Base-by-base conservation (phyloP, 2,329 filamentous ascomycete species). In the Fusarium nematophilum region DNA sequence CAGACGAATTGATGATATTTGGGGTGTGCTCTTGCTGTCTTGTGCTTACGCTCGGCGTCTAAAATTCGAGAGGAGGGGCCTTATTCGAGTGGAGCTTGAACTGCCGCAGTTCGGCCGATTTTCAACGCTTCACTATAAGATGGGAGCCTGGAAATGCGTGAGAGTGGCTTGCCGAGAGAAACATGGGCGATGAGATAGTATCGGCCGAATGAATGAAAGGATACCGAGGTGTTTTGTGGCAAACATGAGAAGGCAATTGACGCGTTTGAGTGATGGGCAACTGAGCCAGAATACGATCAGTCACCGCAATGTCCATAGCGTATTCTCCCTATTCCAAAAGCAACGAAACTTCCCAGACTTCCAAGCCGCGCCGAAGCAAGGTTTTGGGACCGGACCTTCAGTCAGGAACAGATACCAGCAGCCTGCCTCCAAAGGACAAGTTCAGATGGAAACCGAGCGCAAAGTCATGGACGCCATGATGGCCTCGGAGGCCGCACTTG, bases 1-100 rank as follows among this genome's bases (percentile, higher is more conserved):
- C 34, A 64, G 57, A 42, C 60, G 60, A 64, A 64, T 58, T 48
- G 47, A 64, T 26, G 52, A 58, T 53, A 47, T 55, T 47, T 29
- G 34, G 47, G 61, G 43, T 37, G 43, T 30, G 27, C 9, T 27
- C 31, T 21, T 23, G 21, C 23, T 37, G 26, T 36, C 15, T n/a
- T 36, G 25, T 18, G 17, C 37, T 49, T 42, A 21, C 13, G 36
- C n/a, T 15, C 42, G 45, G 34, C 38, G 42, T 44, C 37, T 15
- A 21, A 4, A 21, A 21, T 4, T 21, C 34, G 27, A 18, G 49
- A 44, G 23, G 25, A 26, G 40, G 27, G 13, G 34, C 15, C 23
- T 14, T 25, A 30, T 40, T 21, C 59, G 27, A 13, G 15, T 13
- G 26, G 13, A 18, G 10, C n/a, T 46, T 17, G 26, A 26, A 31